These are phyloP conservation scores for Eimeria acervulina DNA, from an alignment of 169 alveolate species.

Conservation along the genomic window DNA sequence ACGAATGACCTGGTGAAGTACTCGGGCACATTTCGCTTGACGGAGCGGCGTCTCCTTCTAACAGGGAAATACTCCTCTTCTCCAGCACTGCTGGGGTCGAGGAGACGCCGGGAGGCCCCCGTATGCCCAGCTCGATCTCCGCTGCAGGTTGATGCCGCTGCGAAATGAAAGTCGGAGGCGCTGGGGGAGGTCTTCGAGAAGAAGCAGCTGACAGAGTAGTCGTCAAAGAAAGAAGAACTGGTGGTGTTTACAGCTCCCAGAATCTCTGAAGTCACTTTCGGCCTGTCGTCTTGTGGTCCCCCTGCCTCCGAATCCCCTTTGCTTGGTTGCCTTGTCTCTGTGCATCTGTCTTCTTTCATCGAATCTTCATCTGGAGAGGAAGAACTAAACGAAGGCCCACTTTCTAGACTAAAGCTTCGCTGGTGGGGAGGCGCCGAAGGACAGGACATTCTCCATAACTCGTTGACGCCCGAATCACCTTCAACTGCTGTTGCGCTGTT, in stretches of 20 bases:
- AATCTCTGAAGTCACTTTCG: background rate
- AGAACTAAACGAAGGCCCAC: conserved; percentile 4
- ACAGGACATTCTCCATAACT: background rate
- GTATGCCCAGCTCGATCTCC: background rate
- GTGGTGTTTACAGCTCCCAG: conserved; percentile 17
- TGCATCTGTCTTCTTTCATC: background rate
- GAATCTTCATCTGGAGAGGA: background rate
- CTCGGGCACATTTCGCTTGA: conserved; percentile 10
- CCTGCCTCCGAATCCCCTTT: background rate
- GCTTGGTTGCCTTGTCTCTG: background rate
- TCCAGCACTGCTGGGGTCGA: conserved; percentile 24
- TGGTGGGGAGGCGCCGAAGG: conserved; percentile 6
- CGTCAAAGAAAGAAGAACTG: conserved; percentile 24
- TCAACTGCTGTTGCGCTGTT: background rate
- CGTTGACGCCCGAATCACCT: background rate
- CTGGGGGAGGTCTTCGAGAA: conserved; percentile 33
- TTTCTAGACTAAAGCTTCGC: background rate
- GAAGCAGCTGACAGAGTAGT: background rate
- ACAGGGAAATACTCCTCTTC: conserved; percentile 13
- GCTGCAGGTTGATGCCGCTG: background rate
- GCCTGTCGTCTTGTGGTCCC: background rate
- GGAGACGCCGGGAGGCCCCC: conserved; percentile 33
- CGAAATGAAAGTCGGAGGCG: conserved; percentile 32
- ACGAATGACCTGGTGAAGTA: conserved; percentile 45
- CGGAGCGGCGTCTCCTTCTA: background rate